Percentiles rank a stretch among this genome's conserved stretches.
Conservation (phyloP, 2,329 filamentous ascomycete species). For the Penicillium sp. region DNA sequence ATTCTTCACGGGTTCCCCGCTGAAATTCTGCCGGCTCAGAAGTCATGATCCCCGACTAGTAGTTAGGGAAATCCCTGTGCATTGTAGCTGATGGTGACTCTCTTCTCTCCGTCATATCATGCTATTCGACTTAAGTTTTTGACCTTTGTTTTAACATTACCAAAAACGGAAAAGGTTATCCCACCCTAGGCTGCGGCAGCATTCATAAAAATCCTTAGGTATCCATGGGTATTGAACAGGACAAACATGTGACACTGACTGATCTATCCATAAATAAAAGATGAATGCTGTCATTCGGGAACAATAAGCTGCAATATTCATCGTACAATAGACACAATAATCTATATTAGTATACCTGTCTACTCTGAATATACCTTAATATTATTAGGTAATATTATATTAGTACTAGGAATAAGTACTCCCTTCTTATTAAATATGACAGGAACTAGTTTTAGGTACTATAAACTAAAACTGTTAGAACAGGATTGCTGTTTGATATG, state of each 20-base stretch:
- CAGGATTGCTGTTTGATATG: too few relatives aligned
- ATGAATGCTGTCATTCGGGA: neutral
- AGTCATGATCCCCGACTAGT: neutral
- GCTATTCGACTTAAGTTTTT: neutral
- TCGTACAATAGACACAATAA: too few relatives aligned
- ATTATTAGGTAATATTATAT: too few relatives aligned
- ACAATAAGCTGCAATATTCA: too few relatives aligned
- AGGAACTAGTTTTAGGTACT: too few relatives aligned
- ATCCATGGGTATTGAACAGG: neutral
- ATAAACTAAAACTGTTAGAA: too few relatives aligned
- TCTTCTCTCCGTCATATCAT: neutral
- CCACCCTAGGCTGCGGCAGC: neutral
- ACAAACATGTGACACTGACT: neutral
- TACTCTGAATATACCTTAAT: too few relatives aligned
- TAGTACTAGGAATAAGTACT: too few relatives aligned
- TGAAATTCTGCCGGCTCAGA: neutral
- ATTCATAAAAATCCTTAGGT: neutral
- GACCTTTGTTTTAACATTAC: neutral
- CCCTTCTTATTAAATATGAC: too few relatives aligned
- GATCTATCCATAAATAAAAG: neutral
- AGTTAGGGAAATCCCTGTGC: neutral
- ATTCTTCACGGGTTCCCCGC: constrained; percentile 10
- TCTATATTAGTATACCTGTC: too few relatives aligned
- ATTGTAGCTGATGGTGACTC: neutral
- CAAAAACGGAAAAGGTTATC: neutral